These are phyloP conservation scores for Fusarium denticulatum DNA, from an alignment of 2,329 filamentous ascomycete genomes.

Conservation along the genomic window DNA sequence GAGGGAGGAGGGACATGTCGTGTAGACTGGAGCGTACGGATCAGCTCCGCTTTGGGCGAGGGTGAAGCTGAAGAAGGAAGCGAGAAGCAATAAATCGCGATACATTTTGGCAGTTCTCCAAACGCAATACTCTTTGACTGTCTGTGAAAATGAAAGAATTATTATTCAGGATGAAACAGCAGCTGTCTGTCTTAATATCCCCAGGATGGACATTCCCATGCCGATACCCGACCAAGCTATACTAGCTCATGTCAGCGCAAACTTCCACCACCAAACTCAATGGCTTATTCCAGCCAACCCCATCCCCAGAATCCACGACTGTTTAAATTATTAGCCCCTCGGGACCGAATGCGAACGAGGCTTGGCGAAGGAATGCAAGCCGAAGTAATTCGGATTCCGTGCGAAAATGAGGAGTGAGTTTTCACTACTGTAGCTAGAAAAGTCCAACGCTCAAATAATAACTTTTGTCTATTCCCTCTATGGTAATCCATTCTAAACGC, in stretches of 20 bases:
- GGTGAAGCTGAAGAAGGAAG: background rate
- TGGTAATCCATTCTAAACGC: background rate
- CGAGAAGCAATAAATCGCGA: background rate
- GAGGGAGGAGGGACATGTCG: slow-evolving; percentile 14
- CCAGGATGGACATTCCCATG: background rate
- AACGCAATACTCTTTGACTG: accelerated
- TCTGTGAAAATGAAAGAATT: accelerated
- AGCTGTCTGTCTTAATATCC: background rate
- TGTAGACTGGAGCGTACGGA: slow-evolving; percentile 29
- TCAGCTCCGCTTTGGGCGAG: slow-evolving; percentile 5
- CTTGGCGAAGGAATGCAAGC: background rate
- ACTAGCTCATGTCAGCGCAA: background rate
- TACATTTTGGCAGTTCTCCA: background rate
- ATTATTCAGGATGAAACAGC: background rate
- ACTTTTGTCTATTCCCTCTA: slow-evolving; percentile 21
- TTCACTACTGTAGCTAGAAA: background rate
- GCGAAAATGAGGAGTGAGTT: background rate
- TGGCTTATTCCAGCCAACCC: background rate
- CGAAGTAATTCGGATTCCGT: background rate
- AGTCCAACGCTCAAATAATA: background rate
- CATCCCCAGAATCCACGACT: background rate
- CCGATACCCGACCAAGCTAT: background rate
- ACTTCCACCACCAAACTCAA: background rate
- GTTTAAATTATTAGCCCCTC: background rate
- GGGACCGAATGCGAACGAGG: background rate